Evolutionary conservation across 1,284 basidiomycete genomes (phyloP).

Genomic region (Abortiporus biennis): DNA sequence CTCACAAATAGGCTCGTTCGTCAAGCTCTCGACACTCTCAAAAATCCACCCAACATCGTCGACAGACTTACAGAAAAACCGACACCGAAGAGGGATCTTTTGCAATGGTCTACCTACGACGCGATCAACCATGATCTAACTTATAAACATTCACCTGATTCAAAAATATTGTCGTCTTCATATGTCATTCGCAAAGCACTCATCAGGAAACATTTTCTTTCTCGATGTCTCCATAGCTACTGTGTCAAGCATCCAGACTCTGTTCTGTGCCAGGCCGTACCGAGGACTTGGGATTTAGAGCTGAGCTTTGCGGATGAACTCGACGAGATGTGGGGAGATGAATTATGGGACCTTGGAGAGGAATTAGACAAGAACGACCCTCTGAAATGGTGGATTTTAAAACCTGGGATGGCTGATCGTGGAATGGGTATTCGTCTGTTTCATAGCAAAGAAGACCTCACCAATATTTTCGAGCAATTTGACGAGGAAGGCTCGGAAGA

Average conservation of each 20-base stretch:
- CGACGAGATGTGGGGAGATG: conserved; percentile 91
- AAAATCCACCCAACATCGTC: conserved; percentile 14
- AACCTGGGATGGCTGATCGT: conserved; percentile 96
- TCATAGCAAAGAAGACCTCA: conserved; percentile 69
- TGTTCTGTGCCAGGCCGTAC: conserved; percentile 50
- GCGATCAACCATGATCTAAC: conserved; percentile 73
- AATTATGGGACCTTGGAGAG: conserved; percentile 82
- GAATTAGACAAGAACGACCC: conserved; percentile 43
- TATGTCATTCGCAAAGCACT: conserved; percentile 91
- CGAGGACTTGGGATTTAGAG: conserved; percentile 85
- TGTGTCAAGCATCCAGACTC: conserved; percentile 66
- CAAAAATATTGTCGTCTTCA: conserved; percentile 66
- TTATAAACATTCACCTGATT: conserved; percentile 24
- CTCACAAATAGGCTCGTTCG: conserved; percentile 68
- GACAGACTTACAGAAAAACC: too few species aligned
- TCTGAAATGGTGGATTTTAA: conserved; percentile 85
- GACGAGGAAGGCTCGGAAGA: conserved; percentile 55
- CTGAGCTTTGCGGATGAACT: conserved; percentile 92
- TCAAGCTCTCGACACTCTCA: conserved; percentile 45
- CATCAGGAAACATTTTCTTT: conserved; percentile 93
- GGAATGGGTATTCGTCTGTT: conserved; percentile 95
- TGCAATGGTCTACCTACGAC: conserved; percentile 85
- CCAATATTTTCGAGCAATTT: conserved; percentile 81
- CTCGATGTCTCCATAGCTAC: conserved; percentile 72
- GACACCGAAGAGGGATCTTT: conserved; percentile 24